A percentile compares a stretch with the other conserved stretches of the same genome.
Conservation (phyloP, 305 asterid genomes). For the Fraxinus angustifolia region DNA sequence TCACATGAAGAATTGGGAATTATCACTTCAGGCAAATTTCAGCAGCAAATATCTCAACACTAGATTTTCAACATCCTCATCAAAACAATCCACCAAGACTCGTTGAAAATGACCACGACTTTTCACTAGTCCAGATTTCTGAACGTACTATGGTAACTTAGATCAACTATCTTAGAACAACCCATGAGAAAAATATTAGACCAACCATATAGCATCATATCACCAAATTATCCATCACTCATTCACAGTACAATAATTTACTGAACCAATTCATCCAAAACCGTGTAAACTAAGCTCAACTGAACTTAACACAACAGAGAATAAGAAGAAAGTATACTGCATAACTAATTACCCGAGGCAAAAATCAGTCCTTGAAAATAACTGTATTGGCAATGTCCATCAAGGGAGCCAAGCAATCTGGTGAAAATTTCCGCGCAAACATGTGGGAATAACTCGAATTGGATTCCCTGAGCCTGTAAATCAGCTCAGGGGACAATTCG, state of each 20-base stretch:
- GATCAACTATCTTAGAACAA: slow-evolving; percentile 19
- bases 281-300: slow-evolving; percentile 12
- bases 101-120: slow-evolving; percentile 9
- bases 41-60: not conserved
- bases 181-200: not conserved
- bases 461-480: slow-evolving; percentile 57
- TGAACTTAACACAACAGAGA: not conserved
- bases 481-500: slow-evolving; percentile 58
- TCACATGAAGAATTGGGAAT: not conserved
- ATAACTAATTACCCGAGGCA: slow-evolving; percentile 34
- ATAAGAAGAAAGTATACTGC: not conserved
- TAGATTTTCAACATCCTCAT: slow-evolving; percentile 15
- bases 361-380: slow-evolving; percentile 57
- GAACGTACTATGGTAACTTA: slow-evolving; percentile 9
- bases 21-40: not conserved
- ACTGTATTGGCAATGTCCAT: slow-evolving; percentile 68
- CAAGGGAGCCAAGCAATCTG: slow-evolving; percentile 67
- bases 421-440: slow-evolving; percentile 79
- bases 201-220: slow-evolving; percentile 2
- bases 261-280: not conserved
- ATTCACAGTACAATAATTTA: slow-evolving; percentile 6
- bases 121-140: not conserved
- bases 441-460: slow-evolving; percentile 49
- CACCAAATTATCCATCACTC: slow-evolving; percentile 22
- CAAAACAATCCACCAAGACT: slow-evolving; percentile 15